Conservation (phyloP, 2,329 filamentous ascomycete species). For the Alternaria conjuncta region DNA sequence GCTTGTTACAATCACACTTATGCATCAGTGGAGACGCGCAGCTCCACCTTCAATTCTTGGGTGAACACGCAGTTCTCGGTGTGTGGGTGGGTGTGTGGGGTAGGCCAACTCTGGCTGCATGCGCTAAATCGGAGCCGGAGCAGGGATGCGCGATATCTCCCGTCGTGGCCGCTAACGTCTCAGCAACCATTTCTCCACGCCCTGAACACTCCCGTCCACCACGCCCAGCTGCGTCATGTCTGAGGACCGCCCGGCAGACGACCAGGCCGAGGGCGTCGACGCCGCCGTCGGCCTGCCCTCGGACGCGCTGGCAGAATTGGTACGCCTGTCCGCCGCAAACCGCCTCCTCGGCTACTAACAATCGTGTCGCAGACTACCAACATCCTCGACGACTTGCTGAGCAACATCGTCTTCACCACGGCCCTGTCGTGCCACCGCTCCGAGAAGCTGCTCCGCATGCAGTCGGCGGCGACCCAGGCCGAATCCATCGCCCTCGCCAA, state of each 20-base stretch:
- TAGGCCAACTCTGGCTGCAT: conserved; percentile 14
- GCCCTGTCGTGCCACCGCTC: conserved; percentile 77
- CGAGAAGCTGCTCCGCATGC: conserved; percentile 76
- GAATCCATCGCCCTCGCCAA: conserved; percentile 47
- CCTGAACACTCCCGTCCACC: conserved; percentile 16
- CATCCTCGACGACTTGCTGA: conserved; percentile 76
- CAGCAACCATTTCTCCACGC: conserved; percentile 23
- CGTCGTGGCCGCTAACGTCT: conserved; percentile 31
- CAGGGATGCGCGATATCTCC: conserved; percentile 27
- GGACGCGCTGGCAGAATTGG: conserved; percentile 41
- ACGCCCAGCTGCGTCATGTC: conserved; percentile 39
- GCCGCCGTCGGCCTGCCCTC: conserved; percentile 33
- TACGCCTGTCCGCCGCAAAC: conserved; percentile 24
- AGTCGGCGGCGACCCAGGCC: conserved; percentile 60
- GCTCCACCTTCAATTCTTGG: neutral
- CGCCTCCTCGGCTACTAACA: conserved; percentile 26
- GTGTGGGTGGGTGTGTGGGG: conserved; percentile 11
- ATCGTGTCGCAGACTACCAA: conserved; percentile 35
- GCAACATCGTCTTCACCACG: conserved; percentile 78
- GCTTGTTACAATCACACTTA: neutral
- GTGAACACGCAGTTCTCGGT: conserved; percentile 7
- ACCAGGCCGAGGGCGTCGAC: conserved; percentile 33
- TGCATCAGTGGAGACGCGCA: neutral
- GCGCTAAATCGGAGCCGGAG: conserved; percentile 20
- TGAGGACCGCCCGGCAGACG: conserved; percentile 44